These are phyloP conservation scores for Aureobasidium melanogenum DNA, from an alignment of 2,329 filamentous ascomycete species.

Conservation along the genomic window DNA sequence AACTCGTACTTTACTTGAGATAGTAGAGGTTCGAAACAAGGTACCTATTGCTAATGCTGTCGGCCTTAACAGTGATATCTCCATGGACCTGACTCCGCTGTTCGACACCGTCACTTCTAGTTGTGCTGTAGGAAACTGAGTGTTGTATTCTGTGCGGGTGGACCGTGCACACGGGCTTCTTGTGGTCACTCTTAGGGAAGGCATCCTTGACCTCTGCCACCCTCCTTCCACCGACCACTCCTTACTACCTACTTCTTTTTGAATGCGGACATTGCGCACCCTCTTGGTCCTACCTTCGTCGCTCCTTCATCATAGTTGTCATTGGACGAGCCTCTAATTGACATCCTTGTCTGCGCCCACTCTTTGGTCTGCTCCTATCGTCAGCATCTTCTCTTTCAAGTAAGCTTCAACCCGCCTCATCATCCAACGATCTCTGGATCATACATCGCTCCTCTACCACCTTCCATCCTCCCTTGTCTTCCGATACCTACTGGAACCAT, in stretches of 20 bases:
- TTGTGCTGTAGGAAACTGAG: background rate
- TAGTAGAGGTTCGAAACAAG: background rate
- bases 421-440: background rate
- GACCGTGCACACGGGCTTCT: background rate
- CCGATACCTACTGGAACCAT: constrained; percentile 15
- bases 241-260: background rate
- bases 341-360: background rate
- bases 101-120: background rate
- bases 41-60: background rate
- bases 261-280: background rate
- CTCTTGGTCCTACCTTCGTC: constrained; percentile 4
- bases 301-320: constrained; percentile 3
- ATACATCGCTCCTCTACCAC: background rate
- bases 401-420: background rate
- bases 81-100: background rate
- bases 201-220: background rate
- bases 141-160: background rate
- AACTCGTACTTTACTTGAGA: constrained; percentile 34
- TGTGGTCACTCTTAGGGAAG: background rate
- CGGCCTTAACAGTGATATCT: background rate
- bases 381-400: constrained; percentile 1
- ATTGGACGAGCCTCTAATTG: constrained; percentile 2
- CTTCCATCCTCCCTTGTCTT: constrained; percentile 1
- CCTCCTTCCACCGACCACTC: background rate
- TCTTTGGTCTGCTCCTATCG: background rate